Base-by-base conservation (phyloP, 148 eudicot species). In the Fagopyrum esculentum region DNA sequence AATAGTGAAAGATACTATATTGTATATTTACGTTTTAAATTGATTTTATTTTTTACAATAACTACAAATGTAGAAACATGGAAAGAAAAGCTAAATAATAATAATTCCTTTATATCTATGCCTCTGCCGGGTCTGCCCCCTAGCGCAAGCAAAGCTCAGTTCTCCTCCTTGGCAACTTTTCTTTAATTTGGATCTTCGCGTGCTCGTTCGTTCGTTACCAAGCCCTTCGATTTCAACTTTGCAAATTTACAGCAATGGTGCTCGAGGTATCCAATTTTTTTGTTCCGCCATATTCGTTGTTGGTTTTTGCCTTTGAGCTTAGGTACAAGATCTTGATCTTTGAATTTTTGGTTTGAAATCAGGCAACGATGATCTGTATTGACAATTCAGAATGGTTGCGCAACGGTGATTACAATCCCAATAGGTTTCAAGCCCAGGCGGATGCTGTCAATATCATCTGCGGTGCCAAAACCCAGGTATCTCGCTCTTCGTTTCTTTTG, bases 321-420 rank as follows among this genome's bases (percentile, higher is more conserved):
- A 46, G 73, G 30, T 71, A 17, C n/a, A 2, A 49, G 8, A 30
- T 8, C 19, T 40, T 19, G 52, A 71, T 71, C 73, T 45, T 71
- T 71, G 51, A 17, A 5, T 17, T 47, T 64, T 68, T 40, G 11
- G 7, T 11, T 68, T 30, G 45, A 30, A 11, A 35, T 45, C 73
- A 96, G 99, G 99, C 99, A 72, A 92, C 98, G 19, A 88, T 96
- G 98, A 96, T 96, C 79, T 96, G 99, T 79, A 78, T 96, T 50
- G 98, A 92, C 46, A 92, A 96, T 78, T 96, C 99, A 3, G 99
- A 96, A 69, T 90, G 97, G 97, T 90, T 96, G 98, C 87, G 98
- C 6, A 96, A 96, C 69, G 99, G 99, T 0, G 99, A 96, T 82
- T 96, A 96, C 81, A 77, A 92, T 26, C 90, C 97, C 10, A 85